Percentiles rank a stretch among this genome's conserved stretches.
phyloP scores from a whole-genome alignment of 768 basidiomycete species.

The Royoungia palumana region DNA sequence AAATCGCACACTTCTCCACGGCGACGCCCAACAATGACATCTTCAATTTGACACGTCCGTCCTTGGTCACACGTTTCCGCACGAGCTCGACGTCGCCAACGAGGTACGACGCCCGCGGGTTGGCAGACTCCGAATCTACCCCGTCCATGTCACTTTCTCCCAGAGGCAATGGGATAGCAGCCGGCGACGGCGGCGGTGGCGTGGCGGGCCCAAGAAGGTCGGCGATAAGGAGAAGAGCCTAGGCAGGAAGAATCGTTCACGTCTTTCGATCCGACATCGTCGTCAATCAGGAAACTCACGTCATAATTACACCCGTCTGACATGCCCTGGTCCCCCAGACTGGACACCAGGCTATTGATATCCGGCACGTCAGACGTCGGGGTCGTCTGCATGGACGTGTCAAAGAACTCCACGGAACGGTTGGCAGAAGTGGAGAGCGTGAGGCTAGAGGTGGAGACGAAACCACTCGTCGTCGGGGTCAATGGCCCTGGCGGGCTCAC shows the following conservation, averaged over 20 bases:
- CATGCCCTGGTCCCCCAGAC: conserved; percentile 43
- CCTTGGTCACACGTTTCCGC: conserved; percentile 54
- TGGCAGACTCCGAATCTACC: not conserved
- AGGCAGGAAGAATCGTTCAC: conserved; percentile 21
- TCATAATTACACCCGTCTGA: conserved; percentile 59
- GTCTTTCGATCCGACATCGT: conserved; percentile 18
- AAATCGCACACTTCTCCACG: conserved; percentile 73
- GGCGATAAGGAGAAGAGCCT: conserved; percentile 60
- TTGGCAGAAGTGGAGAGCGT: conserved; percentile 24
- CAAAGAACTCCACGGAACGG: conserved; percentile 26
- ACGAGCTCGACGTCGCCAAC: conserved; percentile 51
- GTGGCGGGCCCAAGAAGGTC: conserved; percentile 59
- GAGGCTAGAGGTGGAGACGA: conserved; percentile 27
- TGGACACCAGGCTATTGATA: conserved; percentile 59
- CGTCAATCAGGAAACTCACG: conserved; percentile 43
- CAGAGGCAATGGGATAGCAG: not conserved
- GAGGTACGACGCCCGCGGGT: conserved; percentile 19
- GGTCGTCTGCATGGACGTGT: conserved; percentile 30
- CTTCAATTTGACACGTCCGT: conserved; percentile 73
- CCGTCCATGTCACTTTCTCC: conserved; percentile 6
- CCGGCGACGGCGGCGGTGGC: conserved; percentile 12
- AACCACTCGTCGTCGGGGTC: conserved; percentile 29
- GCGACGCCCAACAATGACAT: conserved; percentile 56
- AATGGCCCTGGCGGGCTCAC: conserved; percentile 32
- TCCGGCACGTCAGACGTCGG: conserved; percentile 46